Conservation (phyloP, 2,329 filamentous ascomycete genomes). For the Calonectria naviculata region DNA sequence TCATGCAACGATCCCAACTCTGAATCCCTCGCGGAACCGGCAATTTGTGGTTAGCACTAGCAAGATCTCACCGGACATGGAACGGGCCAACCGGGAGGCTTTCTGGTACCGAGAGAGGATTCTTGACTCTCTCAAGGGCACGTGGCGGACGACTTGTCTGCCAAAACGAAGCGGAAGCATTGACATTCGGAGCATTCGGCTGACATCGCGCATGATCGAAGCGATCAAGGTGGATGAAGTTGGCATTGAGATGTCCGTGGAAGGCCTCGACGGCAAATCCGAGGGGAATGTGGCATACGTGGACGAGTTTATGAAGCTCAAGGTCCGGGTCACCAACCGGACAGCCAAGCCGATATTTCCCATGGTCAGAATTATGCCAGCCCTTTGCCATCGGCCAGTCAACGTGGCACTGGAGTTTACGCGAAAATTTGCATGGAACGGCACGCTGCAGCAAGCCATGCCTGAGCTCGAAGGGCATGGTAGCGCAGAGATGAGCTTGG, state of each 20-base stretch:
- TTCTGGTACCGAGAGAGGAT: slow-evolving; percentile 94
- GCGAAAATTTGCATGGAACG: slow-evolving; percentile 86
- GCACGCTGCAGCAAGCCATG: slow-evolving; percentile 81
- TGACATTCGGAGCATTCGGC: slow-evolving; percentile 79
- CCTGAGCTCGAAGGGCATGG: slow-evolving; percentile 70
- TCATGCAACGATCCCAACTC: slow-evolving; percentile 79
- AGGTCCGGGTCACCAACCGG: slow-evolving; percentile 80
- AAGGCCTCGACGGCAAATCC: slow-evolving; percentile 41
- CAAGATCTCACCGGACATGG: slow-evolving; percentile 82
- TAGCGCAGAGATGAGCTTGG: slow-evolving; percentile 71
- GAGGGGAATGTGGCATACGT: slow-evolving; percentile 46
- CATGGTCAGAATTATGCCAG: slow-evolving; percentile 80
- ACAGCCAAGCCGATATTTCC: slow-evolving; percentile 75
- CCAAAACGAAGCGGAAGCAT: slow-evolving; percentile 72
- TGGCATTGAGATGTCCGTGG: slow-evolving; percentile 71
- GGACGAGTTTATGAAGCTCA: slow-evolving; percentile 73
- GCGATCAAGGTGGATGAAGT: slow-evolving; percentile 85
- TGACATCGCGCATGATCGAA: slow-evolving; percentile 84
- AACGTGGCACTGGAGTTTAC: slow-evolving; percentile 83
- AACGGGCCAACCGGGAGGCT: slow-evolving; percentile 81
- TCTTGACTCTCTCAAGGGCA: slow-evolving; percentile 75
- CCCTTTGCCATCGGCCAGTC: slow-evolving; percentile 77
- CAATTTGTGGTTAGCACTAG: slow-evolving; percentile 90
- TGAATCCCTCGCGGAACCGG: slow-evolving; percentile 85
- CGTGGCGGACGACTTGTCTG: slow-evolving; percentile 72